Conservation (phyloP, 1,284 basidiomycete genomes). For the Microbotryomycetes sp. region DNA sequence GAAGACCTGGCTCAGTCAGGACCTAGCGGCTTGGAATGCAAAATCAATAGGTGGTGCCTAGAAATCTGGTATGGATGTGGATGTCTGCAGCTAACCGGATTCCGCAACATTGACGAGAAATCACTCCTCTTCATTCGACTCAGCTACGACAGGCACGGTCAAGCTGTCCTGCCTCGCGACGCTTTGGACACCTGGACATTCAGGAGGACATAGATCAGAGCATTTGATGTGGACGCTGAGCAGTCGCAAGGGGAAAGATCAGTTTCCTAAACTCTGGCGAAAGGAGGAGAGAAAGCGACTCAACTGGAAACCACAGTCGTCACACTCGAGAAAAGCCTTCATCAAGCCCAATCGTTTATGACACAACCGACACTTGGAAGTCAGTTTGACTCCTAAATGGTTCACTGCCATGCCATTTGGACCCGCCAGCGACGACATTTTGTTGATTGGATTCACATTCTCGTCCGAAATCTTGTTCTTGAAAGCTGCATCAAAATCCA, state of each 20-base stretch:
- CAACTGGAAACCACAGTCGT: constrained; percentile 71
- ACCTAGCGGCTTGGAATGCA: too few species aligned
- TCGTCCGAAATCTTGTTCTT: constrained; percentile 32
- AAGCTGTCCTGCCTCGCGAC: neutral
- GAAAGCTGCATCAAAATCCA: neutral
- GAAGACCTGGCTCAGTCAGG: too few species aligned
- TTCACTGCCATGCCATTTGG: constrained; percentile 45
- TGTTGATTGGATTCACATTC: constrained; percentile 33
- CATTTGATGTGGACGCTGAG: constrained; percentile 27
- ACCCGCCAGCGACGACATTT: neutral
- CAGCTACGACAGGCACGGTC: too few species aligned
- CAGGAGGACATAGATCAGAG: constrained; percentile 5
- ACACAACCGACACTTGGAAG: constrained; percentile 68
- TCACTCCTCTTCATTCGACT: too few species aligned
- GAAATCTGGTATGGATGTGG: too few species aligned
- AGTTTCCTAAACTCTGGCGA: neutral
- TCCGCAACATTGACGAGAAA: too few species aligned
- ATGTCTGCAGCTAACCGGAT: too few species aligned
- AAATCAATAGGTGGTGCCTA: too few species aligned
- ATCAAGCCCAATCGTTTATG: constrained; percentile 64
- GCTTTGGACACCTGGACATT: neutral
- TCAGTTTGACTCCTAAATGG: constrained; percentile 47
- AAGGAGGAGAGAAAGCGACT: neutral
- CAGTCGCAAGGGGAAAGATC: neutral
- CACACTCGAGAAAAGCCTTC: constrained; percentile 77